Base-by-base conservation (phyloP, 2,329 filamentous ascomycete species). In the Achaetomium macrosporum region DNA sequence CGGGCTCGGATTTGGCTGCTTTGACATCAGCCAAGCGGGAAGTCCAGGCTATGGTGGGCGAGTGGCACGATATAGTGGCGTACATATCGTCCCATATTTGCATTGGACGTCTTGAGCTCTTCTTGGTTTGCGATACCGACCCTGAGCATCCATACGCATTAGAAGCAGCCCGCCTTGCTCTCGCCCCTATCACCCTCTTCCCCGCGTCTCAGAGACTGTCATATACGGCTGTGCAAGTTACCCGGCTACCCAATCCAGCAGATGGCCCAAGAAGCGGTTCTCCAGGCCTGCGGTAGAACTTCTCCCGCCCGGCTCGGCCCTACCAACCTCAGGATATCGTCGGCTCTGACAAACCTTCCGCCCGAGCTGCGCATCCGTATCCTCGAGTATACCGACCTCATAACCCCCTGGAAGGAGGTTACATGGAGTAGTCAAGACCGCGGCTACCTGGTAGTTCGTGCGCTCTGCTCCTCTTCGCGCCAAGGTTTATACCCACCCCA, bases 311-410 rank as follows among this genome's bases (percentile, higher is more conserved):
- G 2, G 11, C 30, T 12, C 7, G 31, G 31, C 2, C 25, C 15
- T 15, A 1, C 41, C 13, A 10, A 15, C n/a, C n/a, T n/a, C n/a
- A n/a, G n/a, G 8, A 10, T 25, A 30, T 7, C 2, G 4, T 15
- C 25, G 25, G 25, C 20, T n/a, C 25, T 45, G 3, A 1, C 17
- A 4, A 41, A 7, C 2, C 39, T 49, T 1, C 47, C 47, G 1
- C 17, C 15, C 16, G 47, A 49, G 39, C 37, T 49, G 3, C 47
- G 39, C 12, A n/a, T 42, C 30, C 39, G 47, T 15, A 49, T 49
- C 3, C 30, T 42, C 9, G 39, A 42, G 30, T 35, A 36, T 13
- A 49, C 47, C 29, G 30, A 49, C 39, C 39, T 49, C 9, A 8
- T 49, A 15, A 29, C 47, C 17, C 47, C 47, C 6, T 33, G 30